Evolutionary conservation across 106 monocot genomes (phyloP).

Genomic region (Hemerocallis citrina): DNA sequence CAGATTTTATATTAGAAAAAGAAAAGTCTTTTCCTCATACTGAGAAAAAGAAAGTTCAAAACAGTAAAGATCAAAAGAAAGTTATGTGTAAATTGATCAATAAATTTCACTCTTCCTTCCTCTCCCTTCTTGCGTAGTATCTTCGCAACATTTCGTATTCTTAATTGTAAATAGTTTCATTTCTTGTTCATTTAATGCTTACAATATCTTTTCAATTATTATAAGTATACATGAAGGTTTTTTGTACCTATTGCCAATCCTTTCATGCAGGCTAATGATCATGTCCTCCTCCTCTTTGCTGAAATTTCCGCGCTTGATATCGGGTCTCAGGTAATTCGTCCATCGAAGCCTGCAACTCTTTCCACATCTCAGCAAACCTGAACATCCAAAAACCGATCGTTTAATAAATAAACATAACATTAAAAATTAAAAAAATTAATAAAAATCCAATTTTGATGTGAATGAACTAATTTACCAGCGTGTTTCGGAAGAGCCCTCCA

Average conservation of each 20-base stretch:
- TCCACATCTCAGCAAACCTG: background rate
- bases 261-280: conserved; percentile 16
- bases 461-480: conserved; percentile 10
- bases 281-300: conserved; percentile 19
- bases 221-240: no score
- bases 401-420: no score
- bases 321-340: conserved; percentile 31
- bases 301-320: conserved; percentile 21
- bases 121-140: no score
- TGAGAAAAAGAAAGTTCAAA: no score
- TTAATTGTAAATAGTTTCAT: no score
- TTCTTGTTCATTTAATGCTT: background rate
- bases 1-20: no score
- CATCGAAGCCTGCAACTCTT: conserved; percentile 44
- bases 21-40: no score
- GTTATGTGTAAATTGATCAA: no score
- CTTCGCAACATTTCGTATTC: no score
- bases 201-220: background rate
- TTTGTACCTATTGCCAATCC: conserved; percentile 29
- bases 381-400: no score
- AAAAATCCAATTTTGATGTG: background rate
- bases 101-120: no score
- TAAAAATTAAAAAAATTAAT: background rate
- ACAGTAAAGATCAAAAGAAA: no score
- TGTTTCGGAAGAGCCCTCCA: conserved; percentile 26